These are phyloP conservation scores for Calonectria hongkongensis DNA, from an alignment of 2,329 filamentous ascomycete species.

Conservation along the genomic window DNA sequence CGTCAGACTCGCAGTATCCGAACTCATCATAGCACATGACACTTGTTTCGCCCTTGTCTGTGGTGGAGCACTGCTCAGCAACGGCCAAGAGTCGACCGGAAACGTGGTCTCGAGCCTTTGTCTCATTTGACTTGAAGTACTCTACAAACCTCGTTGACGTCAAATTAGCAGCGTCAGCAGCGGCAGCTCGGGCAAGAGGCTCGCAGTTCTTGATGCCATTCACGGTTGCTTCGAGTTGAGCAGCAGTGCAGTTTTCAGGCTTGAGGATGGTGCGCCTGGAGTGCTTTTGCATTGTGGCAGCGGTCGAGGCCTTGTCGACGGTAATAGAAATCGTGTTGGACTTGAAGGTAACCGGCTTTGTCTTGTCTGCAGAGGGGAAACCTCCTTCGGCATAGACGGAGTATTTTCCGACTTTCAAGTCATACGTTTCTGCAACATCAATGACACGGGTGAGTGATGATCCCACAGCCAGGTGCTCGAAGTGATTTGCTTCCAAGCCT, in stretches of 20 bases:
- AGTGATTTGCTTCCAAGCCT: slow-evolving; percentile 36
- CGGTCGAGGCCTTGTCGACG: slow-evolving; percentile 34
- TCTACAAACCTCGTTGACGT: slow-evolving; percentile 44
- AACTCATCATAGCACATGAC: slow-evolving; percentile 33
- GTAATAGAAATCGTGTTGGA: slow-evolving; percentile 35
- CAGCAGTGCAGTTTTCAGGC: slow-evolving; percentile 25
- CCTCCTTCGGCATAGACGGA: slow-evolving; percentile 39
- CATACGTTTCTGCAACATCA: slow-evolving; percentile 37
- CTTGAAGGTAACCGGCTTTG: slow-evolving; percentile 1
- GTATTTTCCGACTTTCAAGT: slow-evolving; percentile 41
- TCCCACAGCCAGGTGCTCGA: slow-evolving; percentile 23
- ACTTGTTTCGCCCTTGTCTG: slow-evolving; percentile 31
- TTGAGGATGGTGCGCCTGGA: slow-evolving; percentile 37
- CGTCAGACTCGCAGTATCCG: slow-evolving; percentile 40
- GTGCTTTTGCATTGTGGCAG: slow-evolving; percentile 18
- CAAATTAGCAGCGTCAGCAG: slow-evolving; percentile 39
- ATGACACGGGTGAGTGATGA: slow-evolving; percentile 38
- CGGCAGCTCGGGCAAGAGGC: slow-evolving; percentile 44
- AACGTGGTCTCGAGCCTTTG: slow-evolving; percentile 40
- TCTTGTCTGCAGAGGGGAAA: background rate
- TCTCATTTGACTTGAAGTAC: slow-evolving; percentile 51
- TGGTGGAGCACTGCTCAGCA: slow-evolving; percentile 43
- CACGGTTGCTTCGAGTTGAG: slow-evolving; percentile 32
- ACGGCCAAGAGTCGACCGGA: slow-evolving; percentile 45
- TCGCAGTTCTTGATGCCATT: slow-evolving; percentile 43